Evolutionary conservation across 2,329 filamentous ascomycete species (phyloP), one percentile per base, ranked within the genome.

Genomic region (Ophiostoma triangulosporum): DNA sequence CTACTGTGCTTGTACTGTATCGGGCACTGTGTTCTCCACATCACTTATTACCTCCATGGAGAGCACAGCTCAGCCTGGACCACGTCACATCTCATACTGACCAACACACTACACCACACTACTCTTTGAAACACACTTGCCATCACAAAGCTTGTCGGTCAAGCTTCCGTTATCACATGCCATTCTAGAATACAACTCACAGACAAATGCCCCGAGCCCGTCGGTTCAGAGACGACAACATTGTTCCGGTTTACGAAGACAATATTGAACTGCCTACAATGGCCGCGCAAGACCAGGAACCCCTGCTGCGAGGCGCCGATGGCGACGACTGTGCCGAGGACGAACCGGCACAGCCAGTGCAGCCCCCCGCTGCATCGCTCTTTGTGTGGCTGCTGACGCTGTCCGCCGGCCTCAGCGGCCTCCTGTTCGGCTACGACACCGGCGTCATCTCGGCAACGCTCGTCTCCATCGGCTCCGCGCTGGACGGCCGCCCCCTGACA

Each of bases 351-450:
- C n/a, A n/a, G n/a, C n/a, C n/a, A n/a, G n/a, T n/a, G n/a, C n/a
- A n/a, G n/a, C n/a, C n/a, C n/a, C n/a, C n/a, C n/a, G n/a, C n/a
- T n/a, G n/a, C n/a, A n/a, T n/a, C n/a, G n/a, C n/a, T 72, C 20
- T 83, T 81, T 57, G 72, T 84, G 31, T 77, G 81, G 71, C 63
- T 80, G 14, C 68, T 86, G 57, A 83, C 81, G 3, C 67, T 83
- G 50, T 77, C 80, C 11, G 82, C 82, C 11, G 80, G 81, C 5
- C 81, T 85, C 52, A 83, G 79, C 60, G 82, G 82, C 6, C 69
- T 86, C 1, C 63, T 86, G 0, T 85, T 86, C 68, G 82, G 82
- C 61, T 86, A 83, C 62, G 80, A 83, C 62, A 84, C 80, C 0
- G 80, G 82, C 48, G 82, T 85, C 15, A 83, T 86, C 54, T 84